Evolutionary conservation across 202 grass and related monocot genomes (phyloP), one percentile per base, ranked within the genome.

Genomic region (Bolboschoenoplectus hybrid): DNA sequence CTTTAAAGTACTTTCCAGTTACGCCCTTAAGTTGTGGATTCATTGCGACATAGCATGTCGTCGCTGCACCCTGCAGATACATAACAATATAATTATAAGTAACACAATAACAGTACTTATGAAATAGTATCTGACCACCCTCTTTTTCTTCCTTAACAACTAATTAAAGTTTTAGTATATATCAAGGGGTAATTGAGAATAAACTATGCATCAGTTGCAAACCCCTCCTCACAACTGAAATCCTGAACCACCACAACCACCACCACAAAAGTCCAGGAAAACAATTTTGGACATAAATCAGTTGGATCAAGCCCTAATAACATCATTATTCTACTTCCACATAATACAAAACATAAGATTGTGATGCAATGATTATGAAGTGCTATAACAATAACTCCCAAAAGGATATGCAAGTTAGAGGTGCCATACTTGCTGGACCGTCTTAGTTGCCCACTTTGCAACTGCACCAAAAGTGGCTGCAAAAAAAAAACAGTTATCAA

Each of bases 41-140:
- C 79, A 97, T 56, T 1, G 90, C 92, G 13, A 94, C 81, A 14
- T 97, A 97, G 82, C 94, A 94, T 82, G 90, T 91, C 0, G 89
- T 91, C 41, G 94, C 92, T 43, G 90, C 89, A 73, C 94, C 94
- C 90, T 94, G 44, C 50, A 8, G 46, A 44, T 26, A 36, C 85
- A 62, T 58, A 56, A 9, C 13, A 83, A 64, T 3, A 32, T 38
- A 20, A 60, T 77, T 36, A 11, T 26, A 45, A 67, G 79, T 4
- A 56, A 13, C 34, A 71, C 47, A 50, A 40, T 39, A 17, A 17
- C 35, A 39, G 10, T 52, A 52, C 62, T 53, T 7, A 76, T 6
- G 9, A 39, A n/a, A 53, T 17, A 17, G 5, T 38, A 56, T 78
- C 34, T 40, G 74, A 57, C 20, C 6, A 40, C 13, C 1, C 13